These are phyloP conservation scores for Megacollybia marginata DNA, from an alignment of 768 basidiomycete genomes.

Conservation along the genomic window DNA sequence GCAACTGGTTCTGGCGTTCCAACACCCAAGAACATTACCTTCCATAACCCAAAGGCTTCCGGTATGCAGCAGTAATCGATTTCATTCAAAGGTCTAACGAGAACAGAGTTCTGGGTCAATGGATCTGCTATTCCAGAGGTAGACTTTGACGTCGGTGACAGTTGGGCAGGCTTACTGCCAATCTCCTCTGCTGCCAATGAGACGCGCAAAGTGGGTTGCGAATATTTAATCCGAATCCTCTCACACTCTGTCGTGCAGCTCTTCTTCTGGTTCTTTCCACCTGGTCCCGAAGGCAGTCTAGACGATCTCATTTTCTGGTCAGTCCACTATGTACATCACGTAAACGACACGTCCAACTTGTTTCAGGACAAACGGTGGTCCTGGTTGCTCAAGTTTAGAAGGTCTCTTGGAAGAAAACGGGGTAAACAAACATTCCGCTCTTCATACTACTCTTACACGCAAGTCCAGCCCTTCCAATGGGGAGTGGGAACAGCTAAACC, in stretches of 20 bases:
- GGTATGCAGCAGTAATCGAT: constrained; percentile 24
- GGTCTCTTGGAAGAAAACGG: not conserved
- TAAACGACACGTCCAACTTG: too few relatives aligned
- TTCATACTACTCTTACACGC: too few relatives aligned
- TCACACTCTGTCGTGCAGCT: constrained; percentile 31
- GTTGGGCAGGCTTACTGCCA: constrained; percentile 69
- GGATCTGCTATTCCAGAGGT: constrained; percentile 60
- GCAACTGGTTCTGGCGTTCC: constrained; percentile 1
- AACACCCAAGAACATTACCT: constrained; percentile 57
- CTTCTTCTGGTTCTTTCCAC: constrained; percentile 84
- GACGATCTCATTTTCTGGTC: constrained; percentile 73
- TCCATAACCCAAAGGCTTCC: constrained; percentile 58
- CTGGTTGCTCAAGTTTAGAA: not conserved
- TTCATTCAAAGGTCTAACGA: too few relatives aligned
- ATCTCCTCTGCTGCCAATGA: constrained; percentile 56
- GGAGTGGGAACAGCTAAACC: not conserved
- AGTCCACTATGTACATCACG: too few relatives aligned
- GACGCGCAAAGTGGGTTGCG: constrained; percentile 48
- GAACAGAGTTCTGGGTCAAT: constrained; percentile 31
- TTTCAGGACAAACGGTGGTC: not conserved
- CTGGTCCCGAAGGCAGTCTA: constrained; percentile 60
- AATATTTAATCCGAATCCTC: not conserved
- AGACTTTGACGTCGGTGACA: constrained; percentile 67
- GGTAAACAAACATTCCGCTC: not conserved
- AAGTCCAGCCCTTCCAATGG: not conserved